Base-by-base conservation (phyloP, 179 eudicot species). In the Silene coronaria region DNA sequence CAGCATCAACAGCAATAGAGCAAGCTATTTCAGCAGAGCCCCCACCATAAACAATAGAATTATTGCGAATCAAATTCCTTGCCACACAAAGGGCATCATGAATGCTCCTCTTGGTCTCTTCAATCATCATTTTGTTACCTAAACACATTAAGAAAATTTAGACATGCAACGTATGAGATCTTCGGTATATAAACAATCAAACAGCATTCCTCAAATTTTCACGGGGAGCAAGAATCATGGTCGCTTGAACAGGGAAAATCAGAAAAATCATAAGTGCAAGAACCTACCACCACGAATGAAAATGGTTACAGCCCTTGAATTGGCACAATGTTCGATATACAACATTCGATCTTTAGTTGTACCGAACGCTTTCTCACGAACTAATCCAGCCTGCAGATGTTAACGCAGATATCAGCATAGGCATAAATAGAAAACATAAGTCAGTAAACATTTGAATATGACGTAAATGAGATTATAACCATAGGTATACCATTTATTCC, bases 61-160 rank as follows among this genome's bases (percentile, higher is more conserved):
- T 95, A 86, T 89, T 95, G 71, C 96, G 99, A 67, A 95, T 91
- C 71, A 95, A 85, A 81, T 95, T 95, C 55, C 99, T 86, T 61
- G 99, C 96, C 53, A 95, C 99, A 75, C 99, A 95, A 64, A 95
- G 87, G 9, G 99, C 97, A 75, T 95, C 99, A 63, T 94, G 98
- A 77, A 93, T 79, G 76, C 98, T 93, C 42, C 98, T 91, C 79
- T 91, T 93, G 22, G 98, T 93, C 85, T 93, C 98, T 82, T 93
- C 98, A 81, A 91, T 87, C 87, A 93, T 89, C 97, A 93, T 93
- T 87, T 93, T 93, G 90, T 93, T 93, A 77, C 98, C 98, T 89
- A 73, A 32, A 58, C 16, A 17, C 24, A 69, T 13, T 28, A 19
- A 16, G 17, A 9, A 38, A 14, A 16, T 13, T 51, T 51, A 51